These are phyloP conservation scores for Cryptococcus maquisensis DNA, from an alignment of 1,284 basidiomycete species.

Conservation along the genomic window DNA sequence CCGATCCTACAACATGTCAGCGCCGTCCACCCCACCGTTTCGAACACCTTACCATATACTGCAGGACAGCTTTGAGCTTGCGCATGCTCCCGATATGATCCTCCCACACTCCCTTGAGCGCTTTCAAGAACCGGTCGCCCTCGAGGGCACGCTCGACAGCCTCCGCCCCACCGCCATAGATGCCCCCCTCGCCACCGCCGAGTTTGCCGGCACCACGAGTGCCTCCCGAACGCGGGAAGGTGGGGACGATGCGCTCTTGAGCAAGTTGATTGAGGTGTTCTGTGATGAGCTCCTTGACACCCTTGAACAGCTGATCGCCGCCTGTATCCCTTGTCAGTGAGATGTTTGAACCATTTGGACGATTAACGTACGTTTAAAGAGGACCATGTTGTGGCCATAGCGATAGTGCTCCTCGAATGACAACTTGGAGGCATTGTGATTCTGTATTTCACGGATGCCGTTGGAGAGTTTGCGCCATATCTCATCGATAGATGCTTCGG, in stretches of 20 bases:
- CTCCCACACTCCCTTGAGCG: conserved; percentile 83
- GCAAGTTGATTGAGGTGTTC: conserved; percentile 82
- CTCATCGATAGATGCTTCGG: conserved; percentile 45
- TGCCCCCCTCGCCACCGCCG: conserved; percentile 31
- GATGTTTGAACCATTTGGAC: background rate
- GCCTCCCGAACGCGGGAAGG: conserved; percentile 61
- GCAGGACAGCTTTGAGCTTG: conserved; percentile 83
- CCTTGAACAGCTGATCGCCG: conserved; percentile 84
- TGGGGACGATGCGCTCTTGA: conserved; percentile 69
- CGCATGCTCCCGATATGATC: conserved; percentile 88
- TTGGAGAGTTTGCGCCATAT: conserved; percentile 44
- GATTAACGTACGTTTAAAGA: conserved; percentile 59
- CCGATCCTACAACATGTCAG: conserved; percentile 67
- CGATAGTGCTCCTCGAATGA: conserved; percentile 97
- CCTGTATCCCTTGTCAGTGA: conserved; percentile 19
- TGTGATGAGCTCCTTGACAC: conserved; percentile 71
- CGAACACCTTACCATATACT: conserved; percentile 66
- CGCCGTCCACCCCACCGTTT: background rate
- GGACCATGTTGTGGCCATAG: conserved; percentile 89
- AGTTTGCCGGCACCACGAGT: conserved; percentile 33
- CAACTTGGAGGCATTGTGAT: conserved; percentile 85
- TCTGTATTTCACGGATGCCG: conserved; percentile 93
- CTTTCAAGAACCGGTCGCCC: conserved; percentile 78
- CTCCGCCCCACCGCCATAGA: conserved; percentile 37
- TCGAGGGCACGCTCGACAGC: conserved; percentile 53